Evolutionary conservation across 2,329 filamentous ascomycete species (phyloP), one percentile per base, ranked within the genome.

Genomic region (Alternaria consortialis): DNA sequence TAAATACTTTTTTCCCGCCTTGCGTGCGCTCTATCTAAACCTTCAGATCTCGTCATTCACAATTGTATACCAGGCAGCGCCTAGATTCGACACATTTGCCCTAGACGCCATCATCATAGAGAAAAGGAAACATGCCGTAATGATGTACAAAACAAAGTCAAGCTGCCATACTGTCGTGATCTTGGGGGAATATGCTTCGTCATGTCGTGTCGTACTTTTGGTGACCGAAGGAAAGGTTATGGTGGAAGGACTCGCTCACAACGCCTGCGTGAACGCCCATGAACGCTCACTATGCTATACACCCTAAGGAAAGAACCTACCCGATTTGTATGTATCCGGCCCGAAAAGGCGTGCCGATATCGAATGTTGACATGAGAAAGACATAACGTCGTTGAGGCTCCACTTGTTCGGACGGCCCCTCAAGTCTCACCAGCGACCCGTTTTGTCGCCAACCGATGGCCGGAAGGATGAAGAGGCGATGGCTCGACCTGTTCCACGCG

Each of bases 271-370:
- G 46, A 65, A 74, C 77, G 72, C 69, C 75, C 76, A 29, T 27
- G 56, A 69, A 69, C 66, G 71, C 76, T 75, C 70, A 70, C 75
- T 78, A 77, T 78, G 74, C 75, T 75, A 63, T 71, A 71, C 65
- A 70, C 60, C 60, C 57, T 60, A 69, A 67, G 64, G 69, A 61
- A 52, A 62, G 63, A 61, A 57, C 60, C 63, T 46, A 20, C 47
- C 60, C 65, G 63, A 65, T 62, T 61, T 62, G 48, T 66, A 31
- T 66, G 54, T 60, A 56, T 46, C 12, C 32, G 50, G 36, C 37
- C 37, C 43, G 34, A 25, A 61, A 48, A 60, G 44, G 50, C 25
- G 63, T 57, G 60, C 52, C 46, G 39, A 61, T 27, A 59, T 60
- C 36, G 39, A 39, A 57, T 62, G 34, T 34, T 47, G 51, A 59